phyloP scores from a whole-genome alignment of 164 flowering plant genomes.

The Nymphaea colorata region DNA sequence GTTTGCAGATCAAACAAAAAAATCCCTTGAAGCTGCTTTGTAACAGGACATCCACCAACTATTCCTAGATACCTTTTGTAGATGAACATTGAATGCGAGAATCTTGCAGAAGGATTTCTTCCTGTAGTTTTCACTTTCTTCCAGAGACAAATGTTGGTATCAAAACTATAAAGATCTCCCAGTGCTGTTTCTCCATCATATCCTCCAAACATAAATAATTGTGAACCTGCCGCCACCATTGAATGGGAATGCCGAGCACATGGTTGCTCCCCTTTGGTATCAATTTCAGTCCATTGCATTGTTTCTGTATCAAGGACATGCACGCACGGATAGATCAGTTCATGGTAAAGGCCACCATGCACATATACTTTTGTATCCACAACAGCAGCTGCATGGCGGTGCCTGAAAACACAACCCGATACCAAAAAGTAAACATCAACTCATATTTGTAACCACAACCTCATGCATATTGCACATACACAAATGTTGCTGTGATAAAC shows the following conservation, averaged over 20 bases:
- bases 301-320: slow-evolving; percentile 48
- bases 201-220: slow-evolving; percentile 78
- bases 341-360: slow-evolving; percentile 73
- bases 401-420: slow-evolving; percentile 37
- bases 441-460: not conserved
- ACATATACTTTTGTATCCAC: slow-evolving; percentile 62
- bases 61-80: slow-evolving; percentile 62
- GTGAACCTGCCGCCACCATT: slow-evolving; percentile 46
- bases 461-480: not conserved
- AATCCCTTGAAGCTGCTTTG: slow-evolving; percentile 48
- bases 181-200: slow-evolving; percentile 59
- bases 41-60: slow-evolving; percentile 85
- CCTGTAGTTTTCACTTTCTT: slow-evolving; percentile 48
- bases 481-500: not conserved
- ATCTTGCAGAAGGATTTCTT: slow-evolving; percentile 57
- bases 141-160: slow-evolving; percentile 42
- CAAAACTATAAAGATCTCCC: slow-evolving; percentile 71
- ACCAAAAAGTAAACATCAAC: not conserved
- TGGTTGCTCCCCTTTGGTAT: slow-evolving; percentile 47
- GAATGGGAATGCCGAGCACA: slow-evolving; percentile 90
- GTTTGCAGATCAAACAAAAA: slow-evolving; percentile 47
- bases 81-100: slow-evolving; percentile 85
- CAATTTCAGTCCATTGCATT: slow-evolving; percentile 50
- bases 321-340: slow-evolving; percentile 42
- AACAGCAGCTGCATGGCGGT: slow-evolving; percentile 90